Percentiles rank a stretch among this genome's conserved stretches.
Conservation (phyloP, 2,329 filamentous ascomycete genomes). For the Penicillium decumbens region DNA sequence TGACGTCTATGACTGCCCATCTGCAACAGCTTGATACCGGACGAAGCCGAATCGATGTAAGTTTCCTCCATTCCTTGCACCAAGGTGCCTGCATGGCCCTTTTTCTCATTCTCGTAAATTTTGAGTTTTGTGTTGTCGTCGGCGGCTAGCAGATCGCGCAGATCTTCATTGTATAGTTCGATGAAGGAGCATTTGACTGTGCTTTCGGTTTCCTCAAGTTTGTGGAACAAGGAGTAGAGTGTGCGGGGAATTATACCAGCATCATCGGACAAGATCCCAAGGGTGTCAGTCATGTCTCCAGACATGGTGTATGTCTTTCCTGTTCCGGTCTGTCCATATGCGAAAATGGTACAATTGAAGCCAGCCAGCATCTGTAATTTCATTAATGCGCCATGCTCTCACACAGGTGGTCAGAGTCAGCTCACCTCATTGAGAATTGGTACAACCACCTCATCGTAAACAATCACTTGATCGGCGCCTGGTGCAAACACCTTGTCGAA, state of each 20-base stretch:
- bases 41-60: conserved; percentile 77
- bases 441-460: conserved; percentile 92
- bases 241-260: conserved; percentile 95
- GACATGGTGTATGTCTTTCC: conserved; percentile 99
- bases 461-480: conserved; percentile 85
- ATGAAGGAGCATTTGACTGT: conserved; percentile 98
- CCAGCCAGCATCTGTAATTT: conserved; percentile 73
- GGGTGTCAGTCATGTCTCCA: conserved; percentile 84
- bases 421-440: conserved; percentile 87
- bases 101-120: conserved; percentile 84
- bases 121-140: conserved; percentile 86
- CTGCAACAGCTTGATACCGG: conserved; percentile 84
- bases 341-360: conserved; percentile 98
- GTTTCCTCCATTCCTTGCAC: conserved; percentile 98
- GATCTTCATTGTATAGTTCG: conserved; percentile 95
- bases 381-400: background rate
- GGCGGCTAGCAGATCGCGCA: conserved; percentile 77
- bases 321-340: conserved; percentile 95
- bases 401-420: background rate
- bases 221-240: conserved; percentile 78
- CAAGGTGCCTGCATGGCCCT: conserved; percentile 74
- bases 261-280: conserved; percentile 80
- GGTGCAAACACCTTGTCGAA: conserved; percentile 97
- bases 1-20: conserved; percentile 88
- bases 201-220: conserved; percentile 76